Evolutionary conservation across 176 grass and related monocot genomes (phyloP).

Genomic region (Rhynchospora tenuis): DNA sequence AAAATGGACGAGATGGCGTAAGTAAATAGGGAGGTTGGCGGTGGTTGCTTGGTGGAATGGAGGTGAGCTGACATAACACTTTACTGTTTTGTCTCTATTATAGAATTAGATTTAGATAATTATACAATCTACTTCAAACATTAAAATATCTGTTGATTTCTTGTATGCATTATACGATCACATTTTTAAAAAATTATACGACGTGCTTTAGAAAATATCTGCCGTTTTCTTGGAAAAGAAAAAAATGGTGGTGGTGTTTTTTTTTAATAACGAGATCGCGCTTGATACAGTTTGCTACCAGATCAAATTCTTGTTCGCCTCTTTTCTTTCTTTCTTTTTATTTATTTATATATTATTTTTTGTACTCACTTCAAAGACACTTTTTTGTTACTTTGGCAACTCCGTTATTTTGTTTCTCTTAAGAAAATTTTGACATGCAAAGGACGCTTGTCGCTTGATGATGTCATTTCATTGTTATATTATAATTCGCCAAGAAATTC

Average conservation of each 20-base stretch:
- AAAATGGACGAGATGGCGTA: conserved; percentile 1
- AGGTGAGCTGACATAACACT: neutral
- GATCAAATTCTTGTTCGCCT: neutral
- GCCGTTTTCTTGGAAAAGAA: neutral
- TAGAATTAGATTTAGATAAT: neutral
- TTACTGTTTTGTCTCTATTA: neutral
- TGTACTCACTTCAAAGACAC: neutral
- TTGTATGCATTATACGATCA: neutral
- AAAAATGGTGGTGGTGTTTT: neutral
- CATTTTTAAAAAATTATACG: neutral
- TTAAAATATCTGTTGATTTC: neutral
- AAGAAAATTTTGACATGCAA: neutral
- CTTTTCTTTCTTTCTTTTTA: neutral
- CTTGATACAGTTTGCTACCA: neutral
- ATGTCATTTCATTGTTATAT: neutral
- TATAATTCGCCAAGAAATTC: neutral
- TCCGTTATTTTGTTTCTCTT: neutral
- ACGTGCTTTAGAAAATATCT: neutral
- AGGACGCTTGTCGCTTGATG: neutral
- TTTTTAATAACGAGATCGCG: neutral
- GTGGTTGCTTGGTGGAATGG: conserved; percentile 23
- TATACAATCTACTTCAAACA: neutral
- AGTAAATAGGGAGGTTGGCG: conserved; percentile 10
- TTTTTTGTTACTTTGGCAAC: neutral
- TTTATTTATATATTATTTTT: neutral